A percentile compares a stretch with the other conserved stretches of the same genome.
phyloP scores from a whole-genome alignment of 805 yeast species.

The Saccharomycopsis selenospora region DNA sequence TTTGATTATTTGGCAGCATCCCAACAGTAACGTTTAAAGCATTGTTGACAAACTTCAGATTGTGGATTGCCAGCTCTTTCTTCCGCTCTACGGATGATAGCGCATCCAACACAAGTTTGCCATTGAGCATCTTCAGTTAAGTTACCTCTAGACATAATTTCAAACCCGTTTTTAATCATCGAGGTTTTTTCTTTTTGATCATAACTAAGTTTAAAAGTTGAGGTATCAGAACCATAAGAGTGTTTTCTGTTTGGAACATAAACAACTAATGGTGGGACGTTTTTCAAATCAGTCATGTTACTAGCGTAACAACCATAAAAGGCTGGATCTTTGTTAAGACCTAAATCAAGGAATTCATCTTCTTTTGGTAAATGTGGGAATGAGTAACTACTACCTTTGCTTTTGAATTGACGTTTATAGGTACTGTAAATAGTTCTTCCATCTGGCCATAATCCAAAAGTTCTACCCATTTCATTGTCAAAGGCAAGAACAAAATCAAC shows the following conservation, averaged over 20 bases:
- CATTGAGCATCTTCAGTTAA: slow-evolving; percentile 60
- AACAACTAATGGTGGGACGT: slow-evolving; percentile 66
- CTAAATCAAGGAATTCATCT: slow-evolving; percentile 48
- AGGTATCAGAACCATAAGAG: slow-evolving; percentile 58
- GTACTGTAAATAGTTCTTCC: slow-evolving; percentile 53
- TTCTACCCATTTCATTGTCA: slow-evolving; percentile 57
- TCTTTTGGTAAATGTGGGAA: slow-evolving; percentile 78
- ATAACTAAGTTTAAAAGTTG: slow-evolving; percentile 61
- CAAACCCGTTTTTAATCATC: slow-evolving; percentile 68
- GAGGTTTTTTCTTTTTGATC: slow-evolving; percentile 45
- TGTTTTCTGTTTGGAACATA: slow-evolving; percentile 68
- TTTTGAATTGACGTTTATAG: slow-evolving; percentile 49
- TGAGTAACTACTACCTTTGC: slow-evolving; percentile 49
- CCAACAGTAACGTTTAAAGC: slow-evolving; percentile 75
- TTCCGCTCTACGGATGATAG: slow-evolving; percentile 67
- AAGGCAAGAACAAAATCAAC: slow-evolving; percentile 57
- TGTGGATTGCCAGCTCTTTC: slow-evolving; percentile 57
- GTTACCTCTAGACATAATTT: slow-evolving; percentile 56
- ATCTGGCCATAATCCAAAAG: slow-evolving; percentile 54
- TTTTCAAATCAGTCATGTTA: slow-evolving; percentile 49
- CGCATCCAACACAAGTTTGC: slow-evolving; percentile 74
- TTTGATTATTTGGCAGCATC: too few species aligned
- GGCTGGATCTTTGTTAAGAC: slow-evolving; percentile 63
- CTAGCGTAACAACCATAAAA: slow-evolving; percentile 77
- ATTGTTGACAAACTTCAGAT: slow-evolving; percentile 55